A percentile compares a stretch with the other conserved stretches of the same genome.
Conservation (phyloP, 495 filamentous ascomycete species). For the Neurospora tetrasperma region DNA sequence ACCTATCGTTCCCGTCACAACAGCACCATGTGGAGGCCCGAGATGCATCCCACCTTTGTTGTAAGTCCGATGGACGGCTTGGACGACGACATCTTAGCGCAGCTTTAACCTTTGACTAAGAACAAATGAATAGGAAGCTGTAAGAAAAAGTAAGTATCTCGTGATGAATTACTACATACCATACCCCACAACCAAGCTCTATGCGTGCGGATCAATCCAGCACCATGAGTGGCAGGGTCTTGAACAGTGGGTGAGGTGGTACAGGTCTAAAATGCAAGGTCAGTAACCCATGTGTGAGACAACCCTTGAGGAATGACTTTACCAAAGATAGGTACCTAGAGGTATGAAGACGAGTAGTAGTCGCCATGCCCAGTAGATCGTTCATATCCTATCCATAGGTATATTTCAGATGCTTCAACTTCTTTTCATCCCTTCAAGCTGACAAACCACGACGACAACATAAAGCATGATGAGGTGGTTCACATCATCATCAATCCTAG, state of each 20-base stretch:
- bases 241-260: background rate
- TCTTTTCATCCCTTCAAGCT: background rate
- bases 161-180: background rate
- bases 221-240: background rate
- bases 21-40: background rate
- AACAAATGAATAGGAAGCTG: background rate
- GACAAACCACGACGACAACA: no score
- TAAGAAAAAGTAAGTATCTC: background rate
- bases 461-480: background rate
- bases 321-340: background rate
- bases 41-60: background rate
- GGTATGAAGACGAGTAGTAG: background rate
- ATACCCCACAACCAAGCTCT: background rate
- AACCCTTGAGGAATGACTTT: background rate
- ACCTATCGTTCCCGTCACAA: background rate
- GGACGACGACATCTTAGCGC: background rate
- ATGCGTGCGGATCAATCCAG: background rate
- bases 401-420: background rate
- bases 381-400: no score
- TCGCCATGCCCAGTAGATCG: background rate
- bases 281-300: background rate
- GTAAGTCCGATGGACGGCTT: background rate
- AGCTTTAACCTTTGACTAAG: background rate
- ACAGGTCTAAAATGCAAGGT: background rate
- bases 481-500: background rate